phyloP scores from a whole-genome alignment of 2,329 filamentous ascomycete genomes.

The Trichoderma citrinoviride region DNA sequence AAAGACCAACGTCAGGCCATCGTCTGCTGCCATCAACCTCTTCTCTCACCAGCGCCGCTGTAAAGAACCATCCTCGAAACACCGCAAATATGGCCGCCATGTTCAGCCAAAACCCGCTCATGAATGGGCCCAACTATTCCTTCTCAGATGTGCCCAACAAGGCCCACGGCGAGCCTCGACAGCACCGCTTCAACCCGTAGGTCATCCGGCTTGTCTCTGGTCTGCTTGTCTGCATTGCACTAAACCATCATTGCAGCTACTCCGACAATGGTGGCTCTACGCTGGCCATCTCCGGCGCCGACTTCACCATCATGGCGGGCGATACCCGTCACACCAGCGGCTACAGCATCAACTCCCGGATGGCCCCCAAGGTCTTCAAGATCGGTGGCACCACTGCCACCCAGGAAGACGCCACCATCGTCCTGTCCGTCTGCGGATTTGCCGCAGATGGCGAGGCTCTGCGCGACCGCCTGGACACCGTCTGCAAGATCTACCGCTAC shows the following conservation, averaged over 20 bases:
- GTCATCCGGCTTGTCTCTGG: constrained; percentile 31
- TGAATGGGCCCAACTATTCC: constrained; percentile 69
- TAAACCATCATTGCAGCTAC: constrained; percentile 58
- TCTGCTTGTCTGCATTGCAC: not conserved
- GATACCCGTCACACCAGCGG: constrained; percentile 94
- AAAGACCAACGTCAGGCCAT: constrained; percentile 19
- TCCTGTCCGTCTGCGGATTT: constrained; percentile 93
- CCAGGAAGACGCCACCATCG: constrained; percentile 79
- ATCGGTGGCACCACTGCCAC: constrained; percentile 88
- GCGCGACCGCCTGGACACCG: constrained; percentile 87
- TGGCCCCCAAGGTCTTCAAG: constrained; percentile 93
- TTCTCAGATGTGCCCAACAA: constrained; percentile 60
- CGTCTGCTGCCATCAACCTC: constrained; percentile 21
- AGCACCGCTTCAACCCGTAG: constrained; percentile 93
- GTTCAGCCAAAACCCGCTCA: constrained; percentile 67
- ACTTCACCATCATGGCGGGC: constrained; percentile 95
- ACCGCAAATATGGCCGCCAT: constrained; percentile 57
- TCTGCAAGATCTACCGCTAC: constrained; percentile 99
- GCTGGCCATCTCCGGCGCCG: constrained; percentile 86
- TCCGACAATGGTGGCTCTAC: constrained; percentile 98
- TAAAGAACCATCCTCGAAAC: not conserved
- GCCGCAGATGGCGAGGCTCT: constrained; percentile 91
- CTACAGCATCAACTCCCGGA: constrained; percentile 98
- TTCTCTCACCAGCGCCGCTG: constrained; percentile 1
- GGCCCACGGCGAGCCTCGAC: constrained; percentile 53